Evolutionary conservation across 495 filamentous ascomycete species (phyloP), one percentile per base, ranked within the genome.

Genomic region (Polyplosphaeria fusca): DNA sequence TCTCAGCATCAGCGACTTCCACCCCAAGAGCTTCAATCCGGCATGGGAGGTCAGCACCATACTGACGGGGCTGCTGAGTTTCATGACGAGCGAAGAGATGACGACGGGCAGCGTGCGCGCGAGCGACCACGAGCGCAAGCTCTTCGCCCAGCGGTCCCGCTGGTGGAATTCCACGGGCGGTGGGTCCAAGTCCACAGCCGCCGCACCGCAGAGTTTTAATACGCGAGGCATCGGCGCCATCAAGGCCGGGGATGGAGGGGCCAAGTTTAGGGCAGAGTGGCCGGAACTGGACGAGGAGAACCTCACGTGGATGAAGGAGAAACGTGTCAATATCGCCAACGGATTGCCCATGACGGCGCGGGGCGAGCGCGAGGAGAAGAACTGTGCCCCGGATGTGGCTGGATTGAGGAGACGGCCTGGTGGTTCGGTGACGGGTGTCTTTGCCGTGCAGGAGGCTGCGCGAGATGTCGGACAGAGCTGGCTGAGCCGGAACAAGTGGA

Each of bases 31-130:
- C 35, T 98, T 98, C 79, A 98, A 98, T 68, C 93, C 93, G 9
- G 91, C 93, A n/a, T 98, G 93, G 93, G 90, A 95, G 63, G 93
- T 97, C 11, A 89, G 85, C 39, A 98, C 93, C 2, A 98, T 98
- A 63, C 76, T 98, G 18, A 95, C 95, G 56, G 93, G 93, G 35
- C 77, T 98, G 16, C 77, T 96, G 52, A 91, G 86, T 37, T 98
- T 98, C 71, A 98, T 98, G 93, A 97, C 92, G 2, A 89, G 86
- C 56, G 92, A 98, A 66, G 93, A 98, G 74, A 96, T 97, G 91
- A 98, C 93, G 1, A 97, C 94, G 0, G 93, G 93, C 3, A 89
- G 84, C 37, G 82, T 98, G n/a, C 83, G 83, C 28, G 88, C 85
- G 5, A 82, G 82, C 5, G 86, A 91, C 37, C 71, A 78, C 13